phyloP scores from a whole-genome alignment of 805 yeast genomes.

The Sugiyamaella chiloensis region DNA sequence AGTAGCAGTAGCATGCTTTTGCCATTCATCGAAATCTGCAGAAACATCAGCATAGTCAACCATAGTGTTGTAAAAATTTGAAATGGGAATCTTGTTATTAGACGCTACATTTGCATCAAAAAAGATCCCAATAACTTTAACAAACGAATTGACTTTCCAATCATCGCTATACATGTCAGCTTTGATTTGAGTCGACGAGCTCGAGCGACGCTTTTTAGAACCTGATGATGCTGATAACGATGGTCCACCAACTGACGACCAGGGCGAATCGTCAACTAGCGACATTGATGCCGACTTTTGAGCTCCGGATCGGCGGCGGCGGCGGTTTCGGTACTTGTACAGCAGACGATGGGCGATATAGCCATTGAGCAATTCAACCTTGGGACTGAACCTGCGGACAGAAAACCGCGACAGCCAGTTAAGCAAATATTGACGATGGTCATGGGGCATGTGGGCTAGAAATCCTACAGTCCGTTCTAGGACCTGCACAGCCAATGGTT shows the following conservation, averaged over 20 bases:
- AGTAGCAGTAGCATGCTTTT: slow-evolving; percentile 27
- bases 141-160: slow-evolving; percentile 76
- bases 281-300: background rate
- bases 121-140: slow-evolving; percentile 53
- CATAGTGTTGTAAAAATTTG: slow-evolving; percentile 70
- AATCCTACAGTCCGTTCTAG: slow-evolving; percentile 67
- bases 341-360: slow-evolving; percentile 76
- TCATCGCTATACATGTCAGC: slow-evolving; percentile 67
- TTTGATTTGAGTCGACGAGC: slow-evolving; percentile 19
- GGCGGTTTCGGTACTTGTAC: slow-evolving; percentile 28
- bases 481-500: slow-evolving; percentile 61
- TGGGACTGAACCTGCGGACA: slow-evolving; percentile 42
- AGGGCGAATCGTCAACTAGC: slow-evolving; percentile 2
- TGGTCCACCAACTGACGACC: slow-evolving; percentile 1
- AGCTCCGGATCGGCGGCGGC: background rate
- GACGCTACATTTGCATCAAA: slow-evolving; percentile 48
- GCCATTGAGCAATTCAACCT: slow-evolving; percentile 67
- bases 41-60: slow-evolving; percentile 75
- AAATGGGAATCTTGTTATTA: slow-evolving; percentile 35
- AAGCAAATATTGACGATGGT: slow-evolving; percentile 43
- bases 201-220: slow-evolving; percentile 17
- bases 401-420: slow-evolving; percentile 55
- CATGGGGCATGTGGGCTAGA: slow-evolving; percentile 48
- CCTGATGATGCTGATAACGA: slow-evolving; percentile 1
- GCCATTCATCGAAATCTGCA: slow-evolving; percentile 86